phyloP scores from a whole-genome alignment of 345 rosid genomes.

The Conringia planisiliqua region DNA sequence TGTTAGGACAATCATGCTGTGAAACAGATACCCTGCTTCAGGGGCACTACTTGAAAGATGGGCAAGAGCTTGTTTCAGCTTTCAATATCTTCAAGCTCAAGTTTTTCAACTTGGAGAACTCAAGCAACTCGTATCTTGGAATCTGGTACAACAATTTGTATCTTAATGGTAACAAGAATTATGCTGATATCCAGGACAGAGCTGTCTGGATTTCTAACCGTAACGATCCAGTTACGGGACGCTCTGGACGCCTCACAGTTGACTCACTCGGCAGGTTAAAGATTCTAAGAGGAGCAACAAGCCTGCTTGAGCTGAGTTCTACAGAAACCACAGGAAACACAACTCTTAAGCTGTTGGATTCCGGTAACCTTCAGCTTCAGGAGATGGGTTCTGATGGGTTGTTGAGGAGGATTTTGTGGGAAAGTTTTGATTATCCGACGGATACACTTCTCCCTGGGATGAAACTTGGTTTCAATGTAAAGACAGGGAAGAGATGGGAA shows the following conservation, averaged over 20 bases:
- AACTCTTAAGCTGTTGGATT: constrained; percentile 32
- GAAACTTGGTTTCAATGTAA: constrained; percentile 43
- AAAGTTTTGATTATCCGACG: constrained; percentile 46
- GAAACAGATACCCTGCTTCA: constrained; percentile 25
- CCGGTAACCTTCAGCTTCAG: constrained; percentile 39
- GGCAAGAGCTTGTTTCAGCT: constrained; percentile 24
- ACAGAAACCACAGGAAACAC: constrained; percentile 19
- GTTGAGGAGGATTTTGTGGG: constrained; percentile 26
- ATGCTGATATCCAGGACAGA: neutral
- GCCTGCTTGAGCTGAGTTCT: constrained; percentile 19
- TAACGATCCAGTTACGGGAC: constrained; percentile 8
- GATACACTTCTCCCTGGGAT: constrained; percentile 44
- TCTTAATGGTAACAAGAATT: constrained; percentile 1
- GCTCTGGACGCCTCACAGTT: constrained; percentile 24
- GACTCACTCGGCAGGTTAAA: constrained; percentile 33
- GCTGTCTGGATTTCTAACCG: constrained; percentile 40
- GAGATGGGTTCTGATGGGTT: constrained; percentile 36
- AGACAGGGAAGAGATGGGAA: constrained; percentile 27
- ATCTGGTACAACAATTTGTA: constrained; percentile 34
- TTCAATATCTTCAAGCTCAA: constrained; percentile 34
- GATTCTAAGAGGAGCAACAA: constrained; percentile 14
- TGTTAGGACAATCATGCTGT: constrained; percentile 17
- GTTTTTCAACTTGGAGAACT: constrained; percentile 6
- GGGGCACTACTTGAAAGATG: constrained; percentile 31
- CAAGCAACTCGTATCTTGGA: constrained; percentile 29